Base-by-base conservation (phyloP, 495 filamentous ascomycete genomes). In the Aspergillus sclerotioniger region DNA sequence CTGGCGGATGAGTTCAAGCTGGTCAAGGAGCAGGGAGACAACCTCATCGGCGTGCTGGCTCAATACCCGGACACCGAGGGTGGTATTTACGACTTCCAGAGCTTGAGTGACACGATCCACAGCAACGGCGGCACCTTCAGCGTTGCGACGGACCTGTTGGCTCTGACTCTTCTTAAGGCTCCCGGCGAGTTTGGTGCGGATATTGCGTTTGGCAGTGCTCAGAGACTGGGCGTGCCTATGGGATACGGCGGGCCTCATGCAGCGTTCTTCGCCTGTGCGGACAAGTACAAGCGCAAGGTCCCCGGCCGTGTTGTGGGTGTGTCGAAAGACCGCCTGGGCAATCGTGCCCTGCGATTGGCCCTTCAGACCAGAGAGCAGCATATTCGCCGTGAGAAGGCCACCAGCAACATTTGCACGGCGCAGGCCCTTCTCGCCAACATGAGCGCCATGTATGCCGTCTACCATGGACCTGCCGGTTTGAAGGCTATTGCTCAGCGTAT, bases 321-420 rank as follows among this genome's bases (percentile, higher is more conserved):
- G 0, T 96, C 94, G 39, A 96, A 95, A 73, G 94, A 98, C 66
- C 81, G 94, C 54, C 76, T 92, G 8, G 94, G 94, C 8, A 84
- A 90, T 60, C 84, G 81, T 13, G 94, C 94, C n/a, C 86, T 94
- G 62, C 79, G 94, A 67, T 76, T 98, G 66, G 90, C 94, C 20
- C 75, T 98, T 45, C 94, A 98, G 75, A 98, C 94, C 12, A 79
- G 94, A 67, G 94, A 98, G 75, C 94, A 98, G 73, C 94, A 98
- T 68, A 98, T 98, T 71, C 82, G 94, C 63, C 84, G 94, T 65
- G 94, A 98, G 73, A 98, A 98, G 82, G 94, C 94, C 2, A 98
- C 94, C 6, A 96, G 92, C 79, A 98, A 98, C 72, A 96, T 98
- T 57, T 98, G 94, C 74, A 98, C 94, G 19, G 94, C 94, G 7